These are phyloP conservation scores for Botrytis fabae DNA, from an alignment of 2,329 filamentous ascomycete species.

Conservation along the genomic window DNA sequence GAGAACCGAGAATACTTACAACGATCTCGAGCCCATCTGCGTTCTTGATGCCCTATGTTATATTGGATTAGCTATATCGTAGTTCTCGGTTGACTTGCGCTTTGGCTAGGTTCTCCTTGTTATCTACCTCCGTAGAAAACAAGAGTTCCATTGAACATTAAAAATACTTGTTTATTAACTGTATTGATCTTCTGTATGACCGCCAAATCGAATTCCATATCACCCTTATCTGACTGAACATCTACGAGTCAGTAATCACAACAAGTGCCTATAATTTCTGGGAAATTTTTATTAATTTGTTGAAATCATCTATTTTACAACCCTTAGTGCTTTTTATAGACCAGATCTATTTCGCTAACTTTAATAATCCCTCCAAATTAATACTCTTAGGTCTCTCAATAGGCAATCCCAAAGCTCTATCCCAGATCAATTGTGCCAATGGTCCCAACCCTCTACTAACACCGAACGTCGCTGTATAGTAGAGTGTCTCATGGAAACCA, in stretches of 20 bases:
- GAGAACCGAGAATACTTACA: background rate
- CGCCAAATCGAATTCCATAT: background rate
- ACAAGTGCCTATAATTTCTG: background rate
- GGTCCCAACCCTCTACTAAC: conserved; percentile 76
- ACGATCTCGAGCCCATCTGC: background rate
- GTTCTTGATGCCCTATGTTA: background rate
- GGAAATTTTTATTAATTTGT: background rate
- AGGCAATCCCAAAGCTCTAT: conserved; percentile 86
- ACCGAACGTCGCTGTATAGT: conserved; percentile 79
- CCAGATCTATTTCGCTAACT: conserved; percentile 54
- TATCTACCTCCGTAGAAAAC: background rate
- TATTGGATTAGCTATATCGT: background rate
- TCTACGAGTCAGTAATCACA: no score
- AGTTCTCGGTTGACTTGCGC: background rate
- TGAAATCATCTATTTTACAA: background rate
- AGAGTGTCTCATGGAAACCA: conserved; percentile 94
- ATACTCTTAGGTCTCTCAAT: conserved; percentile 99
- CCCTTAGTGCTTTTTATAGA: background rate
- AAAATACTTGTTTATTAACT: background rate
- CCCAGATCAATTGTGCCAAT: conserved; percentile 93
- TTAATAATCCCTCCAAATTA: conserved; percentile 82
- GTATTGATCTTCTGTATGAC: background rate
- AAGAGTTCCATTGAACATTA: rapidly evolving
- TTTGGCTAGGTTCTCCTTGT: rapidly evolving
- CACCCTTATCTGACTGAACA: background rate